Base-by-base conservation (phyloP, 108 stramenopile genomes). In the Hondaea fermentalgiana region DNA sequence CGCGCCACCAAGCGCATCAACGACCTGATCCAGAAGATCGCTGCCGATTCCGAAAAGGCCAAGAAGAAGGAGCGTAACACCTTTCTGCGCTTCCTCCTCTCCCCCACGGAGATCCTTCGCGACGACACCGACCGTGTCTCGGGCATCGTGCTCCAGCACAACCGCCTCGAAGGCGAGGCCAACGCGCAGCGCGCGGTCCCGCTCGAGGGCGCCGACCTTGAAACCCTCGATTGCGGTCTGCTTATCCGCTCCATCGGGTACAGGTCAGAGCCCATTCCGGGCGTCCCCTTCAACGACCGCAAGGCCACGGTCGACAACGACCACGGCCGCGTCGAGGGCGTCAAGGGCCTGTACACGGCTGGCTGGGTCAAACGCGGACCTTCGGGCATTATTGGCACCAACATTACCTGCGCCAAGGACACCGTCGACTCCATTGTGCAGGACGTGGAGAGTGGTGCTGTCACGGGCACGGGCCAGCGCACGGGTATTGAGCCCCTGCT, bases 281-380 rank as follows among this genome's bases (percentile, higher is more conserved):
- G 96, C 44, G 93, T 97, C 90, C 87, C 91, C 16, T 97, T 96
- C 88, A 95, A 98, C 91, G 88, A 87, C 5, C 17, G 72, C 21
- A 88, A 89, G 14, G 95, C 96, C 10, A 93, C 93, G 44, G 92
- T 95, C 35, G 76, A 57, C 5, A 95, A 97, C 88, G 91, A 87
- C 2, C 91, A 94, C 72, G 98, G 98, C 21, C 93, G 93, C 44
- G 94, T 97, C 12, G 89, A 72, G 10, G 92, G 91, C n/a, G 91
- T 5, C 88, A 58, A 53, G n/a, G 93, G 93, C 28, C 87, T 98
- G 64, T 99, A 98, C 89, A 95, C 94, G 55, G 88, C 96, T 5
- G 99, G 99, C 21, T 99, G 99, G 99, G 92, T 98, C 21, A 97
- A 98, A 90, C 95, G 99, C 16, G 98, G 99, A 12, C 98, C 99